phyloP scores from a whole-genome alignment of 345 rosid genomes.

The Bruguiera sexangula region DNA sequence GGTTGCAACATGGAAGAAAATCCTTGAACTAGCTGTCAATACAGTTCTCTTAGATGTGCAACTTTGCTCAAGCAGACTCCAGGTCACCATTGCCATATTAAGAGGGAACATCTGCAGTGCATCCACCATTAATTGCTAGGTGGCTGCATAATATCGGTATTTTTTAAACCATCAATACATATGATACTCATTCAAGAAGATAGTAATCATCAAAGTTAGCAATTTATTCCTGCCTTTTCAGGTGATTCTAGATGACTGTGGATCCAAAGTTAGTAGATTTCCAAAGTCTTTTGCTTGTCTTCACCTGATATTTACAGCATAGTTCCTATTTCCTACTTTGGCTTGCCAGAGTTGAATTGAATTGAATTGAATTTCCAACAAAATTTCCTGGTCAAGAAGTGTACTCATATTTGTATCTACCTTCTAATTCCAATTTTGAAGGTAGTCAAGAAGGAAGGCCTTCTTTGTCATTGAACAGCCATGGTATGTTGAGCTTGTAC shows the following conservation, averaged over 20 bases:
- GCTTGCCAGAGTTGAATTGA: slow-evolving; percentile 68
- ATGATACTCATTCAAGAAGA: not conserved
- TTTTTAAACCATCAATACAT: not conserved
- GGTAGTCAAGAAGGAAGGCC: slow-evolving; percentile 72
- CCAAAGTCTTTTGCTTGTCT: slow-evolving; percentile 73
- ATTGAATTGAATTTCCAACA: slow-evolving; percentile 85
- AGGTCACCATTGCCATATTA: slow-evolving; percentile 59
- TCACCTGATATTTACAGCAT: slow-evolving; percentile 66
- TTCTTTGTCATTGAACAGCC: slow-evolving; percentile 78
- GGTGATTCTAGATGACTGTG: slow-evolving; percentile 64
- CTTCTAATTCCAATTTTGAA: slow-evolving; percentile 59
- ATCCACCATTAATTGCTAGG: slow-evolving; percentile 51
- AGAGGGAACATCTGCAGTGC: slow-evolving; percentile 80
- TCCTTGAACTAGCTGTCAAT: not conserved
- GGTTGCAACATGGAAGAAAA: slow-evolving; percentile 2
- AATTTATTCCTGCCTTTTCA: slow-evolving; percentile 28
- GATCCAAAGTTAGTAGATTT: slow-evolving; percentile 45
- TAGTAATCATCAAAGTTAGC: not conserved
- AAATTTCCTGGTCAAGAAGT: slow-evolving; percentile 75
- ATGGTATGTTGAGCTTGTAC: slow-evolving; percentile 46
- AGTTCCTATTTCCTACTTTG: slow-evolving; percentile 44
- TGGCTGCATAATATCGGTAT: slow-evolving; percentile 36
- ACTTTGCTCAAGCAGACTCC: slow-evolving; percentile 46
- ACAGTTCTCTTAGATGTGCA: slow-evolving; percentile 9
- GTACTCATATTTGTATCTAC: slow-evolving; percentile 82